These are phyloP conservation scores for Beauveria rudraprayagi DNA, from an alignment of 2,329 filamentous ascomycete species.

Conservation along the genomic window DNA sequence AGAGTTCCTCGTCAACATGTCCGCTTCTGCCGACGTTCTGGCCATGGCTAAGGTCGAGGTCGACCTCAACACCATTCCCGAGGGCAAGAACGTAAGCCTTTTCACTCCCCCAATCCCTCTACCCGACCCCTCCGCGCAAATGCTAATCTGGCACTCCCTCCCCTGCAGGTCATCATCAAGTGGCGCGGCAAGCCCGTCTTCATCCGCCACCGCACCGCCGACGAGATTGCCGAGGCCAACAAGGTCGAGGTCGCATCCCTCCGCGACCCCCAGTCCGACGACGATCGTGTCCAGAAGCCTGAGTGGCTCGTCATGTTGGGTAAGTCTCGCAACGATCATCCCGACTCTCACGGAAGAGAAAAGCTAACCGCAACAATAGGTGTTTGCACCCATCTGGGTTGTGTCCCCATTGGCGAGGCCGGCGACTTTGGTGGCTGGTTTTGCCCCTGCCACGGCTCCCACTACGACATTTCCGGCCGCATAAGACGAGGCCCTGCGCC, in stretches of 20 bases:
- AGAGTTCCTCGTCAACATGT: slow-evolving; percentile 99
- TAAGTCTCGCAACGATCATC: slow-evolving; percentile 32
- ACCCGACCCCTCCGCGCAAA: not conserved
- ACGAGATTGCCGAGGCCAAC: slow-evolving; percentile 94
- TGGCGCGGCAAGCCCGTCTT: slow-evolving; percentile 99
- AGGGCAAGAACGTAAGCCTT: slow-evolving; percentile 92
- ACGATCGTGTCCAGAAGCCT: slow-evolving; percentile 92
- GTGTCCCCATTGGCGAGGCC: slow-evolving; percentile 97
- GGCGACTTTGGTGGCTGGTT: slow-evolving; percentile 99
- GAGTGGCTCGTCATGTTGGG: slow-evolving; percentile 99
- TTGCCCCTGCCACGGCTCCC: slow-evolving; percentile 99
- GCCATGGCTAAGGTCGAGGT: slow-evolving; percentile 99
- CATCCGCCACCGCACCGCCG: slow-evolving; percentile 91
- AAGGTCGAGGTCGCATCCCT: slow-evolving; percentile 73
- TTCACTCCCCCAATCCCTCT: not conserved
- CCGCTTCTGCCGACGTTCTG: slow-evolving; percentile 93
- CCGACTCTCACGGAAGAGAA: not conserved
- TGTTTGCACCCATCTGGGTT: slow-evolving; percentile 98
- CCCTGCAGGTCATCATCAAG: slow-evolving; percentile 84
- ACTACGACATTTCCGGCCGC: slow-evolving; percentile 99
- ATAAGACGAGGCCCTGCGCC: slow-evolving; percentile 96
- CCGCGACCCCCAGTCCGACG: slow-evolving; percentile 85
- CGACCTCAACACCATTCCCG: slow-evolving; percentile 82
- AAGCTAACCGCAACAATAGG: slow-evolving; percentile 41
- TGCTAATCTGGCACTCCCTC: not conserved